Evolutionary conservation across 495 filamentous ascomycete species (phyloP).

Genomic region (Neurospora sp.): DNA sequence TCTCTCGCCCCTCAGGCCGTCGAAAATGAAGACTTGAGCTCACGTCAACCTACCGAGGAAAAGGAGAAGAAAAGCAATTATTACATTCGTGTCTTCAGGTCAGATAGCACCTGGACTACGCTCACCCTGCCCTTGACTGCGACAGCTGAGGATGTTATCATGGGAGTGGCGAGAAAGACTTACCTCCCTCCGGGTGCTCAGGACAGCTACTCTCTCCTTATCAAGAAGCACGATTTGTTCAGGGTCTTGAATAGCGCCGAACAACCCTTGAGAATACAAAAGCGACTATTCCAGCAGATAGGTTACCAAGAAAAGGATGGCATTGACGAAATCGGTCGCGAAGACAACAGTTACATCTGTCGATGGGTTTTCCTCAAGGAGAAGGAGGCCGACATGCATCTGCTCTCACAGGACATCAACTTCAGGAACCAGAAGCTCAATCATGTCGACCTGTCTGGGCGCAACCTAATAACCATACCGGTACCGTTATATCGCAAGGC

Average conservation of each 20-base stretch:
- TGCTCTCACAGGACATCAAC: conserved; percentile 55
- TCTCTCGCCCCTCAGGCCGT: conserved; percentile 41
- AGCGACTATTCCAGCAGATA: conserved; percentile 80
- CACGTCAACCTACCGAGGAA: conserved; percentile 23
- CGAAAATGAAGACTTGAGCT: conserved; percentile 46
- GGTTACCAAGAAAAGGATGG: conserved; percentile 82
- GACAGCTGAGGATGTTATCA: conserved; percentile 73
- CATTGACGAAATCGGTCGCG: conserved; percentile 90
- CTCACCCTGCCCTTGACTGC: conserved; percentile 71
- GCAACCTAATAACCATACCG: conserved; percentile 88
- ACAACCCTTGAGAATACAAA: conserved; percentile 84
- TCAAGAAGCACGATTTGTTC: conserved; percentile 86
- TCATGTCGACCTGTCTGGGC: conserved; percentile 85
- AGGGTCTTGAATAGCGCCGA: conserved; percentile 70
- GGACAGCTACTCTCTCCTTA: conserved; percentile 88
- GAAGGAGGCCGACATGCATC: conserved; percentile 67
- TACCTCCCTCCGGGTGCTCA: conserved; percentile 71
- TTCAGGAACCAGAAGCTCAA: conserved; percentile 82
- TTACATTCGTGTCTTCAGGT: conserved; percentile 91
- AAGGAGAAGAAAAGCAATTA: conserved; percentile 62
- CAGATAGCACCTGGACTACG: conserved; percentile 88
- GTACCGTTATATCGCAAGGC: conserved; percentile 88
- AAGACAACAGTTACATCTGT: conserved; percentile 94
- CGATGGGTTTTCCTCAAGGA: conserved; percentile 90
- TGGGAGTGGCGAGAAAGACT: conserved; percentile 79